These are phyloP conservation scores for Alternaria burnsii DNA, from an alignment of 2,329 filamentous ascomycete species.

Conservation along the genomic window DNA sequence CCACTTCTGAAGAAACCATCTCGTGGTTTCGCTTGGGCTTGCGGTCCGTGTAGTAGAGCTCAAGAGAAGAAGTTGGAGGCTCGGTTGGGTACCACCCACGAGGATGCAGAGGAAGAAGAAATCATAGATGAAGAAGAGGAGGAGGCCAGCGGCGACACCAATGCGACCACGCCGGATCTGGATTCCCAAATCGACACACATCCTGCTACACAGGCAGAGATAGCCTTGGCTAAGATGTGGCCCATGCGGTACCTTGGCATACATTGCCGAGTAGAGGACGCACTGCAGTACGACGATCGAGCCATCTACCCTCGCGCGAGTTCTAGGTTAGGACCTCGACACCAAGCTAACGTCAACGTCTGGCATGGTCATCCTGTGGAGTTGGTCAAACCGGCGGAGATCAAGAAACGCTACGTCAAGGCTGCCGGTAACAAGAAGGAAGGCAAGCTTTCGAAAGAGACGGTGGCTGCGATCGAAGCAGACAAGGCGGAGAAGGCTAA, in stretches of 20 bases:
- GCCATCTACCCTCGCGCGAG: constrained; percentile 92
- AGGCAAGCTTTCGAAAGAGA: constrained; percentile 79
- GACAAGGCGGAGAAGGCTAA: constrained; percentile 82
- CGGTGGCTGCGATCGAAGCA: constrained; percentile 78
- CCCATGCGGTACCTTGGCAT: constrained; percentile 95
- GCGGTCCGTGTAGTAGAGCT: constrained; percentile 93
- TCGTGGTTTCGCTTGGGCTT: constrained; percentile 97
- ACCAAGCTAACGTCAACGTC: constrained; percentile 84
- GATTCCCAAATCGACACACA: constrained; percentile 66
- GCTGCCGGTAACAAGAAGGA: constrained; percentile 74
- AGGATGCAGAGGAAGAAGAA: constrained; percentile 70
- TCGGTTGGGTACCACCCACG: constrained; percentile 65
- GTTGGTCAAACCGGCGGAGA: constrained; percentile 86
- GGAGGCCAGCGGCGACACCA: constrained; percentile 68
- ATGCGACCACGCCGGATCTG: constrained; percentile 59
- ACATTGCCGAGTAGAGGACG: constrained; percentile 94
- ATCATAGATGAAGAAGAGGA: constrained; percentile 76
- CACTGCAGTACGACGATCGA: constrained; percentile 93
- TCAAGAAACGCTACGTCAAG: constrained; percentile 78
- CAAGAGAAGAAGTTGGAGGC: constrained; percentile 93
- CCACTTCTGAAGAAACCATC: constrained; percentile 95
- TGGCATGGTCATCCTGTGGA: constrained; percentile 91
- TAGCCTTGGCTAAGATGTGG: constrained; percentile 93
- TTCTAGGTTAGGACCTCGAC: constrained; percentile 87
- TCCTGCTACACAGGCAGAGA: constrained; percentile 80